These are phyloP conservation scores for Brassica hybrid DNA, from an alignment of 441 rosid genomes.

Conservation along the genomic window DNA sequence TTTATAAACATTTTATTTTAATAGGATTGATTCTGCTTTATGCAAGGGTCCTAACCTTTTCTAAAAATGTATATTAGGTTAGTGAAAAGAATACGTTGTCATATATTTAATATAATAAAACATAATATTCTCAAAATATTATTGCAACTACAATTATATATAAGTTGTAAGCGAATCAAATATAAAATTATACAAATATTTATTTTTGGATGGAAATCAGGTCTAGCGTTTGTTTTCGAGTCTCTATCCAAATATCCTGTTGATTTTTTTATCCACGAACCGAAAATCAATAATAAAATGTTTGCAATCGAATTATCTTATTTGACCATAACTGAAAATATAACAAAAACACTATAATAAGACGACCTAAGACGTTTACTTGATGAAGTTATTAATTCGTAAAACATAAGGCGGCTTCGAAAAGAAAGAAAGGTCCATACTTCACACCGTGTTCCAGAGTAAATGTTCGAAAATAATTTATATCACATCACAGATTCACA, in stretches of 20 bases:
- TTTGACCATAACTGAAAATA: neutral
- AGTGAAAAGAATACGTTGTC: too few species aligned
- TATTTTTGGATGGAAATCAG: neutral
- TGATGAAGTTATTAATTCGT: slow-evolving; percentile 15
- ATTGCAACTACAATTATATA: neutral
- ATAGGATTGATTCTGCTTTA: too few species aligned
- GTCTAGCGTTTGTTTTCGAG: neutral
- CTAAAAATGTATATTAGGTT: too few species aligned
- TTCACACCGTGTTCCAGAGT: slow-evolving; percentile 1
- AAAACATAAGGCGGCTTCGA: slow-evolving; percentile 15
- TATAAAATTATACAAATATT: neutral
- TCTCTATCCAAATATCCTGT: slow-evolving; percentile 25
- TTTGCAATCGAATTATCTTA: neutral
- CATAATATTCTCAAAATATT: neutral
- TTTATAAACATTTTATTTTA: too few species aligned
- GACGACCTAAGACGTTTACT: neutral
- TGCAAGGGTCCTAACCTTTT: neutral
- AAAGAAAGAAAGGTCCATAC: slow-evolving; percentile 8
- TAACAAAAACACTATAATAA: neutral
- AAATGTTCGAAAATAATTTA: too few species aligned
- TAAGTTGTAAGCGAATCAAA: neutral
- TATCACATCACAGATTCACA: slow-evolving; percentile 8
- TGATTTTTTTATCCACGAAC: neutral
- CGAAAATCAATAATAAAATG: neutral
- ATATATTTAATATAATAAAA: too few species aligned